phyloP scores from a whole-genome alignment of 1,139 yeast genomes.

The Suhomyces kunorum region DNA sequence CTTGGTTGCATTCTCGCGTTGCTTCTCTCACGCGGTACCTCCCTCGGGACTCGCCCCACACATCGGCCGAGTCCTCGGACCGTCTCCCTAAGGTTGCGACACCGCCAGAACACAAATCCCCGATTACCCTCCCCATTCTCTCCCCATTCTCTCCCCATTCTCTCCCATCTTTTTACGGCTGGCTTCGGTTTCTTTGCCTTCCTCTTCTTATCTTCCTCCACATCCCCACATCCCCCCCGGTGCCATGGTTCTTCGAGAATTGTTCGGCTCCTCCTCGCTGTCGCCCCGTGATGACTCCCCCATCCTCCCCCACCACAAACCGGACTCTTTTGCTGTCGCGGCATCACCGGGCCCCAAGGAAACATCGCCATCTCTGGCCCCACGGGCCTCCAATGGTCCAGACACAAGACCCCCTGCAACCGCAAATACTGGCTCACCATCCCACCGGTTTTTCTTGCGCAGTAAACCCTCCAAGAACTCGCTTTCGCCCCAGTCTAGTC shows the following conservation, averaged over 20 bases:
- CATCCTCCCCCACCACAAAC: neutral
- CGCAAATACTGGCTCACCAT: conserved; percentile 6
- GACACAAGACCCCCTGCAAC: conserved; percentile 1
- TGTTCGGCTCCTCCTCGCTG: conserved; percentile 13
- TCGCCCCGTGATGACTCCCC: conserved; percentile 5
- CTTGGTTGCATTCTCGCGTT: neutral
- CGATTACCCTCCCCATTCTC: too few relatives aligned
- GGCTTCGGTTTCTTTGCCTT: neutral
- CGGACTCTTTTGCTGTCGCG: neutral
- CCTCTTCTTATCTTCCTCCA: neutral
- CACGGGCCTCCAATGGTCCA: neutral
- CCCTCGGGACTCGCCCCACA: neutral
- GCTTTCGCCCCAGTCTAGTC: conserved; percentile 17
- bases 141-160: too few relatives aligned
- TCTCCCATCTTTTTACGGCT: neutral
- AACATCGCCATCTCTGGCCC: too few relatives aligned
- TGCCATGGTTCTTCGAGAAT: conserved; percentile 17
- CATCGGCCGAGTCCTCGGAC: conserved; percentile 8
- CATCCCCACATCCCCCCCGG: neutral
- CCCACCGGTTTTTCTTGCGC: conserved; percentile 14
- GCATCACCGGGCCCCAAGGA: too few relatives aligned
- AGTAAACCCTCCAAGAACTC: conserved; percentile 12
- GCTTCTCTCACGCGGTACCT: neutral
- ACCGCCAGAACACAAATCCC: neutral
- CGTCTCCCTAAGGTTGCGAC: conserved; percentile 3